Evolutionary conservation across 2,329 filamentous ascomycete genomes (phyloP).

Genomic region (Ascochyta viciae-villosae): DNA sequence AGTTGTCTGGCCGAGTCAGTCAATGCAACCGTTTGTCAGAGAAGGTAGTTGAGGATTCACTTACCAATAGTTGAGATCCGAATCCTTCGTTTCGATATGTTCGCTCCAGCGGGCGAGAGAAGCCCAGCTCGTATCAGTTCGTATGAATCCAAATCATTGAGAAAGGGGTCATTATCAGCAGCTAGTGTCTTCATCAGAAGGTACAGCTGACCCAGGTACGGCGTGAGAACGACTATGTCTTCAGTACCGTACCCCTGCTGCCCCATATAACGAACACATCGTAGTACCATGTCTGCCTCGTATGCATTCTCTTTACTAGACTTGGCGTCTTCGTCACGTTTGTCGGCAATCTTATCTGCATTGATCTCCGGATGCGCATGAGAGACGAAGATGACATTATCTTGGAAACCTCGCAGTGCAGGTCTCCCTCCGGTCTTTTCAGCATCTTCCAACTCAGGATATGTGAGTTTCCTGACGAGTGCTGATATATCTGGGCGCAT

Average conservation of each 20-base stretch:
- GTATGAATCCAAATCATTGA: constrained; percentile 72
- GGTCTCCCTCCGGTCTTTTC: constrained; percentile 57
- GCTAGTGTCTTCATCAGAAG: constrained; percentile 62
- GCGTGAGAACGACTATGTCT: constrained; percentile 72
- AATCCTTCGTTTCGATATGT: constrained; percentile 60
- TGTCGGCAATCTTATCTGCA: constrained; percentile 54
- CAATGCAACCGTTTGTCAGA: background rate
- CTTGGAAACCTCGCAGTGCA: constrained; percentile 62
- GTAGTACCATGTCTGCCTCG: constrained; percentile 71
- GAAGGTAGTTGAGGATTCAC: constrained; percentile 52
- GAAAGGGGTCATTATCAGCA: constrained; percentile 66
- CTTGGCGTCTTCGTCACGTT: constrained; percentile 57
- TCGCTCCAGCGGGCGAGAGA: constrained; percentile 60
- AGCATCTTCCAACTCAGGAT: constrained; percentile 67
- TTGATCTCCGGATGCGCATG: constrained; percentile 64
- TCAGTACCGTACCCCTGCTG: constrained; percentile 74
- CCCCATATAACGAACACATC: constrained; percentile 69
- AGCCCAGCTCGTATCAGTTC: constrained; percentile 70
- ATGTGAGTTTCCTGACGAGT: constrained; percentile 65
- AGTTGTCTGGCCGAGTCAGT: constrained; percentile 61
- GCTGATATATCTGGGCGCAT: constrained; percentile 73
- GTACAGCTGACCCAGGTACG: constrained; percentile 73
- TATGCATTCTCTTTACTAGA: constrained; percentile 68
- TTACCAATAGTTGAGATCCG: constrained; percentile 70
- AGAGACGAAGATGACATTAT: constrained; percentile 71